These are phyloP conservation scores for Hamamelis virginiana DNA, from an alignment of 164 flowering plant species.

Conservation along the genomic window DNA sequence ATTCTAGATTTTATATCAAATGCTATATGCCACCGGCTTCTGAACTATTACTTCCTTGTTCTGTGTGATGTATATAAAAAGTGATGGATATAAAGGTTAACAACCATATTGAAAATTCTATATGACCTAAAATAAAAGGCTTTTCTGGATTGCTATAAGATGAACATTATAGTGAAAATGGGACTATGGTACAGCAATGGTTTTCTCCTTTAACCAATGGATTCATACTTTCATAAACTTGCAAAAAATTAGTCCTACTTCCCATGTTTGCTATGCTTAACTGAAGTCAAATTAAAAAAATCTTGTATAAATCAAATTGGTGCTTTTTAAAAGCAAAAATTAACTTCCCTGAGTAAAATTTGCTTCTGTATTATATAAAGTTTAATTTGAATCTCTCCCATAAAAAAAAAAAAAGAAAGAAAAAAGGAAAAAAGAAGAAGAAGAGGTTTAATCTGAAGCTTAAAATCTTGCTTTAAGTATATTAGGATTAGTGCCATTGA, in stretches of 20 bases:
- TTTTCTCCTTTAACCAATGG: not conserved
- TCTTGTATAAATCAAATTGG: no score
- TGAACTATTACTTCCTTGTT: not conserved
- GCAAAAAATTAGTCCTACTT: not conserved
- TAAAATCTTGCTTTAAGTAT: not conserved
- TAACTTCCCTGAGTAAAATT: no score
- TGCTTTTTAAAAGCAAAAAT: no score
- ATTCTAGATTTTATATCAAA: not conserved
- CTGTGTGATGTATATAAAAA: not conserved
- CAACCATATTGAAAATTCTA: not conserved
- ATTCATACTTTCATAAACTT: not conserved
- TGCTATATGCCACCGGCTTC: not conserved
- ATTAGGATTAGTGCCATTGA: not conserved
- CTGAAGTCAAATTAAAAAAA: no score
- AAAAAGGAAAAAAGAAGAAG: no score
- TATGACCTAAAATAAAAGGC: not conserved
- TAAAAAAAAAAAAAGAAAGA: no score
- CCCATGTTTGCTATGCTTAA: no score
- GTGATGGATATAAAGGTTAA: not conserved
- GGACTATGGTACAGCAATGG: not conserved
- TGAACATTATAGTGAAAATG: not conserved
- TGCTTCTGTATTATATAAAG: no score
- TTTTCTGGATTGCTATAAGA: not conserved
- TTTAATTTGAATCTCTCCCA: no score
- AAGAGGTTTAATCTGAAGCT: not conserved